phyloP scores from a whole-genome alignment of 306 rosid genomes.

The Prunus mongolica region DNA sequence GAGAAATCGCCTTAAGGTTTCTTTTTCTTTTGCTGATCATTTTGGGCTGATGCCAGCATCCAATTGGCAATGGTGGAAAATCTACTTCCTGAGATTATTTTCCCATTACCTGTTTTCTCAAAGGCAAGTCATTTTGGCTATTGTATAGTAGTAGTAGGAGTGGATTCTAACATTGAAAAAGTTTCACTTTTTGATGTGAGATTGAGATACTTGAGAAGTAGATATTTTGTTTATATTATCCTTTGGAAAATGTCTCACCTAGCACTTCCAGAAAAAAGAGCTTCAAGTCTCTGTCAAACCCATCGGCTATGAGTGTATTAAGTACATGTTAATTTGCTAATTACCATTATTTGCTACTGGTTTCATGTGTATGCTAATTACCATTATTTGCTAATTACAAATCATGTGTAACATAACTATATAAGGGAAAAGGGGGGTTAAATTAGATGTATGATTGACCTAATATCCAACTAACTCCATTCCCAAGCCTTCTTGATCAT shows the following conservation, averaged over 20 bases:
- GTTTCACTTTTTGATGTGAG: not conserved
- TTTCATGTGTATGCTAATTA: too few species aligned
- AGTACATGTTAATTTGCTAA: too few species aligned
- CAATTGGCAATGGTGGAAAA: slow-evolving; percentile 11
- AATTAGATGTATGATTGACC: not conserved
- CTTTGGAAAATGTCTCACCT: too few species aligned
- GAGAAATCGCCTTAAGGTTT: not conserved
- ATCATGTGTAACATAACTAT: too few species aligned
- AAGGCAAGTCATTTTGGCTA: slow-evolving; percentile 16
- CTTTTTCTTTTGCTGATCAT: slow-evolving; percentile 1
- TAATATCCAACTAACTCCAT: not conserved
- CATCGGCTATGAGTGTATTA: too few species aligned
- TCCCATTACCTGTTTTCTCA: slow-evolving; percentile 12
- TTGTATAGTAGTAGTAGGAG: not conserved
- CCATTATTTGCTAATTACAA: too few species aligned
- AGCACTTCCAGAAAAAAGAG: too few species aligned
- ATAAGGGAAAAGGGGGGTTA: not conserved
- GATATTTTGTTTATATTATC: not conserved
- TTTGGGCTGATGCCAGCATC: slow-evolving; percentile 2
- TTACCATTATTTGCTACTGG: too few species aligned
- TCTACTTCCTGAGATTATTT: slow-evolving; percentile 12
- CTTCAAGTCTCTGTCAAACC: too few species aligned
- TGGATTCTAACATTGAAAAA: not conserved
- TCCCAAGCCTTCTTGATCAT: not conserved
- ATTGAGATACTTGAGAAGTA: not conserved